Base-by-base conservation (phyloP, 176 grass and related monocot genomes). In the Phoenix dactylifera region DNA sequence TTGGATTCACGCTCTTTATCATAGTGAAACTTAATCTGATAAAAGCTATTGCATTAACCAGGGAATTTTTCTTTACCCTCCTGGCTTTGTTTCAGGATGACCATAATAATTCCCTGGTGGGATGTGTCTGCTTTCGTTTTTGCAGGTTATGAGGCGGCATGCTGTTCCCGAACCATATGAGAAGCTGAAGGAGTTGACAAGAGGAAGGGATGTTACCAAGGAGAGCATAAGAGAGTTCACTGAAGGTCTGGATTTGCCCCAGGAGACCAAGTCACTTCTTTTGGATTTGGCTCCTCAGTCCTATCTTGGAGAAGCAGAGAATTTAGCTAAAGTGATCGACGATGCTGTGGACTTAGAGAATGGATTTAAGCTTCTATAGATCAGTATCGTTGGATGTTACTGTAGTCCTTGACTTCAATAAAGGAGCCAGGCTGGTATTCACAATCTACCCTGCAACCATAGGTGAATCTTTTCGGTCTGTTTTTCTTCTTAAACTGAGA, bases 121-220 rank as follows among this genome's bases (percentile, higher is more conserved):
- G 54, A 63, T 63, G 15, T 55, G 26, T 6, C 20, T 30, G 19
- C 66, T 51, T 60, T 30, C 44, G 29, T 18, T 51, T 10, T 65
- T 69, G 54, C 58, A 98, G 84, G 93, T 98, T 24, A 98, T 92
- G 93, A 73, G 93, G 78, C 91, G 87, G 68, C 86, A 89, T 74
- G 81, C 74, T 49, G 81, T 98, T 49, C 81, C 87, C 16, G 79
- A 98, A 57, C 78, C 87, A 39, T 92, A 92, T 50, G 88, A 98
- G 67, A 98, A 92, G 60, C 84, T 98, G 65, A 98, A 98, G 81
- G 84, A 98, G 22, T 53, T 92, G n/a, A 86, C 79, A 2, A 88
- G 84, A 78, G 93, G 93, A 53, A 82, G 80, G 69, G 71, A 51
- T 62, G 88, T 92, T 32, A 73, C 85, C 24, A 81, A 92, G 75